Evolutionary conservation across 495 filamentous ascomycete genomes (phyloP), one percentile per base, ranked within the genome.

Genomic region (Terfezia claveryi): DNA sequence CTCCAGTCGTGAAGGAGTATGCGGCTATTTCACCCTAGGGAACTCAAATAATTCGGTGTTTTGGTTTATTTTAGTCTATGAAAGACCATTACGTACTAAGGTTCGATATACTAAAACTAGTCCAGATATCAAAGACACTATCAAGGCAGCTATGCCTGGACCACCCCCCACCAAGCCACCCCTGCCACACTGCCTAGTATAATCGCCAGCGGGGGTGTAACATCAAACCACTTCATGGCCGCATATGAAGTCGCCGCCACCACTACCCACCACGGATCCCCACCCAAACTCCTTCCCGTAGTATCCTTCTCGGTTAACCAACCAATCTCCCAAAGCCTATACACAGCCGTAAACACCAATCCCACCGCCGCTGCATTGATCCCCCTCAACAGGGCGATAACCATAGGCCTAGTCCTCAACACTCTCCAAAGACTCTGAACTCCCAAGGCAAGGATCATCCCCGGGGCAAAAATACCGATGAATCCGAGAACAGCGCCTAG

Each of bases 281-380:
- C 69, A 0, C 70, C 80, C 58, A 86, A 64, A 65, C 75, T 80
- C 55, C 66, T 69, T 1, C 81, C 82, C 50, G 4, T 32, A 11
- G 60, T 61, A 1, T 59, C 55, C 23, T 62, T 49, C 38, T 74
- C 64, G 17, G 74, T 80, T 50, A 89, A 63, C 63, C 78, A 85
- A 0, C 85, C 85, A 58, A 87, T 82, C 68, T 81, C 70, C 78
- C 82, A 88, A 23, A 92, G 73, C 36, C 82, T 70, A 58, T 92
- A 89, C n/a, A 92, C 85, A 16, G 85, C 85, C 14, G 84, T 87
- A 59, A 82, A 92, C 6, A 89, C 81, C 57, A 89, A 58, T 0
- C 85, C 85, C 0, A 88, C 80, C 0, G 85, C 85, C 0, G 76
- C 72, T 0, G 85, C 84, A 66, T 87, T 87, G 9, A 87, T 65